Conservation (phyloP, 306 rosid species). For the Mucuna pruriens region DNA sequence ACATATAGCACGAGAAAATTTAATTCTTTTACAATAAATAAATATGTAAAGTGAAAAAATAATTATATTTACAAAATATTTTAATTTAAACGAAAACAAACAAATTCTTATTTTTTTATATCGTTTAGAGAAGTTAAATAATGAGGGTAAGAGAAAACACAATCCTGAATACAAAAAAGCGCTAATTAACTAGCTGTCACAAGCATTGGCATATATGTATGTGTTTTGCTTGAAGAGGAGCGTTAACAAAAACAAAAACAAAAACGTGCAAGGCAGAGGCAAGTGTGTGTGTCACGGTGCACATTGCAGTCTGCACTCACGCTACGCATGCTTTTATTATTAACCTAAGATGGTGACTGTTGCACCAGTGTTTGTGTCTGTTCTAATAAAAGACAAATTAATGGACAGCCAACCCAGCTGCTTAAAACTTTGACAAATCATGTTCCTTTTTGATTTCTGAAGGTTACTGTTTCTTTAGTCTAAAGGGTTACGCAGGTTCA, state of each 20-base stretch:
- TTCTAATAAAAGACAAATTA: constrained; percentile 16
- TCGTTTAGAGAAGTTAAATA: too few species aligned
- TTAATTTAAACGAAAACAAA: too few species aligned
- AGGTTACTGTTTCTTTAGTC: neutral
- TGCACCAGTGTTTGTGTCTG: neutral
- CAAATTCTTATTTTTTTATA: too few species aligned
- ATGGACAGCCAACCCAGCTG: neutral
- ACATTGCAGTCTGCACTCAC: constrained; percentile 17
- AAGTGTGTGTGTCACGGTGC: neutral
- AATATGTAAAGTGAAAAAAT: too few species aligned
- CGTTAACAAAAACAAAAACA: constrained; percentile 33
- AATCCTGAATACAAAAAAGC: too few species aligned
- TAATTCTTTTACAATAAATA: too few species aligned
- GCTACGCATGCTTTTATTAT: constrained; percentile 35
- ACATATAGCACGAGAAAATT: too few species aligned
- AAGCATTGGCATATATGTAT: neutral
- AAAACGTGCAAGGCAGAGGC: constrained; percentile 44
- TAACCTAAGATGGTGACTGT: neutral
- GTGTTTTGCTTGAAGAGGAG: constrained; percentile 8
- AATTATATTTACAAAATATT: too few species aligned
- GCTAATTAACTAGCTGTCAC: too few species aligned
- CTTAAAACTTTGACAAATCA: constrained; percentile 30
- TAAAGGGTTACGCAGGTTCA: neutral
- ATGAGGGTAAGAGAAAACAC: too few species aligned
- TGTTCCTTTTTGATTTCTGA: constrained; percentile 11